These are phyloP conservation scores for Quercus tomentella DNA, from an alignment of 331 rosid genomes.

Conservation along the genomic window DNA sequence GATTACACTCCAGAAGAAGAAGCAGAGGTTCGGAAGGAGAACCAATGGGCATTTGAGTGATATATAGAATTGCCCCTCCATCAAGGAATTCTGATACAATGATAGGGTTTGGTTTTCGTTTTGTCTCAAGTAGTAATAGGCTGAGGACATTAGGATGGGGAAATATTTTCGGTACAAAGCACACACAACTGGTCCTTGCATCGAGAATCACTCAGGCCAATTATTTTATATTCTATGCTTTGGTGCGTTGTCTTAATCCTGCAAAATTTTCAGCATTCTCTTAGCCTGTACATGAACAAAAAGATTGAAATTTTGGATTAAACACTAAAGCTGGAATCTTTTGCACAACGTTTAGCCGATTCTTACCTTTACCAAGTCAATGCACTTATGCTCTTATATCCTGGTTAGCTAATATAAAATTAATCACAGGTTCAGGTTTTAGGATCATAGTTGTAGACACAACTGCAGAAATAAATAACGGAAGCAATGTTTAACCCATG, in stretches of 20 bases:
- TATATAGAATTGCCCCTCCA: not conserved
- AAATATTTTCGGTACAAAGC: conserved; percentile 14
- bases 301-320: too few species aligned
- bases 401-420: conserved; percentile 76
- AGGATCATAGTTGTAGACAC: conserved; percentile 80
- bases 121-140: too few species aligned
- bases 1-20: conserved; percentile 67
- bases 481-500: conserved; percentile 3
- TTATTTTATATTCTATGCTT: conserved; percentile 62
- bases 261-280: conserved; percentile 68
- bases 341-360: not conserved
- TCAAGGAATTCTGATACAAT: too few species aligned
- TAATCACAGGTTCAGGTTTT: conserved; percentile 78
- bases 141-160: not conserved
- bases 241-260: conserved; percentile 61
- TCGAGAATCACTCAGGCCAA: conserved; percentile 66
- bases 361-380: conserved; percentile 84
- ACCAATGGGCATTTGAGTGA: conserved; percentile 80
- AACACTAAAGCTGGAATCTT: too few species aligned
- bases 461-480: conserved; percentile 40
- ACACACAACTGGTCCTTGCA: conserved; percentile 79
- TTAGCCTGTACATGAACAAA: conserved; percentile 56
- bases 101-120: too few species aligned
- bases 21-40: conserved; percentile 65
- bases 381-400: conserved; percentile 52